Base-by-base conservation (phyloP, 1,139 yeast species). In the Saccharomycopsis hybrid region DNA sequence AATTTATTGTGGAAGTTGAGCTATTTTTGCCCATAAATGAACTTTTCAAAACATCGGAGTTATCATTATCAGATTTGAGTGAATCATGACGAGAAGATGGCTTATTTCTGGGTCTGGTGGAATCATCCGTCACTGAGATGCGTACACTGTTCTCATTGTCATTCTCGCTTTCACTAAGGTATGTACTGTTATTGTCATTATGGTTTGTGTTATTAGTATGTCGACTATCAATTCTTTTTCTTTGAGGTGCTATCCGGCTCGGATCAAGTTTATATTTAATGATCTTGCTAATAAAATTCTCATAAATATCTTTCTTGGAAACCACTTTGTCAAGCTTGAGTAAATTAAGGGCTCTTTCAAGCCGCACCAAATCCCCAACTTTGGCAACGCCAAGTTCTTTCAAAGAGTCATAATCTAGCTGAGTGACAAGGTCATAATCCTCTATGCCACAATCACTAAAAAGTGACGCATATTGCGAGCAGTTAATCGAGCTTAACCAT, bases 331-430 rank as follows among this genome's bases (percentile, higher is more conserved):
- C 9, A 8, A 36, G n/a, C 39, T 13, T 9, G 7, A 36, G 13
- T 5, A 9, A 11, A 48, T 71, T 63, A 35, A 81, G 68, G 51
- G 83, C 80, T 25, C 79, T 68, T 57, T 79, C 80, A 5, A 87
- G 62, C 35, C 83, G 70, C 36, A 92, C 71, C 35, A 97, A 70
- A 63, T 92, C 97, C 0, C 97, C 97, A 7, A 92, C 76, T 57
- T 79, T 83, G 24, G 58, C 58, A n/a, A 92, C 67, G 0, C 96
- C 97, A 5, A 92, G 64, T 55, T 85, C 95, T 50, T 74, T 76
- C 50, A 92, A 72, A 0, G 89, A 77, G n/a, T 67, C 72, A 38
- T 77, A 72, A 60, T 88, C 96, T 46, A 89, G 65, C 54, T 79
- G 85, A 1, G 79, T 68, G 11, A 86, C 62, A 4, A 87, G 67